phyloP scores from a whole-genome alignment of 139 green algal genomes.

The Volvox africanus region DNA sequence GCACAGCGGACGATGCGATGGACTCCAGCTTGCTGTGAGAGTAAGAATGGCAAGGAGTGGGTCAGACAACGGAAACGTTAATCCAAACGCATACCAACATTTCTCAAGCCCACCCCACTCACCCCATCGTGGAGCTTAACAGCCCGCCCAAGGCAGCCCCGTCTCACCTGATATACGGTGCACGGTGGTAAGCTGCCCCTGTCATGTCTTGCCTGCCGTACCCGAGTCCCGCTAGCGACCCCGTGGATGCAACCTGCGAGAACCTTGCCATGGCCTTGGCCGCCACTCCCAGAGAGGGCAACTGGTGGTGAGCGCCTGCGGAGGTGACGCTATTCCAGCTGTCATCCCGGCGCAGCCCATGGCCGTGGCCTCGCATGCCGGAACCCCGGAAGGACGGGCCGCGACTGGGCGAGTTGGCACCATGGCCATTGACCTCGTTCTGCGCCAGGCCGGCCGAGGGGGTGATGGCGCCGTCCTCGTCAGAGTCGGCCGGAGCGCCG shows the following conservation, averaged over 20 bases:
- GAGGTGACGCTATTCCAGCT: conserved; percentile 42
- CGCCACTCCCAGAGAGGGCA: conserved; percentile 37
- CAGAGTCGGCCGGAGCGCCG: conserved; percentile 1
- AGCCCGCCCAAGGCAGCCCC: too few relatives aligned
- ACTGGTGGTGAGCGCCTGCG: conserved; percentile 37
- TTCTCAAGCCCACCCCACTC: not conserved
- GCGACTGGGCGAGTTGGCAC: not conserved
- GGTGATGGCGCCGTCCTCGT: conserved; percentile 7
- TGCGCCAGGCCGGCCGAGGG: not conserved
- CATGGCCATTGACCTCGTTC: not conserved
- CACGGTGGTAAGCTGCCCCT: conserved; percentile 15
- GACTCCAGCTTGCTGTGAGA: conserved; percentile 84
- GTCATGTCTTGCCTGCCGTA: not conserved
- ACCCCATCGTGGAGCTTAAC: not conserved
- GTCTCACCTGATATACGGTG: conserved; percentile 45
- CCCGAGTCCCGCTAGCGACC: conserved; percentile 35
- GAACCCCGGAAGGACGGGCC: not conserved
- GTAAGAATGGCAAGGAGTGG: too few relatives aligned
- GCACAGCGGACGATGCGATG: conserved; percentile 88
- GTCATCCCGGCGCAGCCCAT: conserved; percentile 28
- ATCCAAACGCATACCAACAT: not conserved
- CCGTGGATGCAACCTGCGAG: conserved; percentile 21
- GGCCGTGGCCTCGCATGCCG: too few relatives aligned
- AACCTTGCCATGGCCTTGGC: conserved; percentile 46
- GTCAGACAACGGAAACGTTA: too few relatives aligned